These are phyloP conservation scores for Discostella stelligeroides DNA, from an alignment of 108 stramenopile species.

Conservation along the genomic window DNA sequence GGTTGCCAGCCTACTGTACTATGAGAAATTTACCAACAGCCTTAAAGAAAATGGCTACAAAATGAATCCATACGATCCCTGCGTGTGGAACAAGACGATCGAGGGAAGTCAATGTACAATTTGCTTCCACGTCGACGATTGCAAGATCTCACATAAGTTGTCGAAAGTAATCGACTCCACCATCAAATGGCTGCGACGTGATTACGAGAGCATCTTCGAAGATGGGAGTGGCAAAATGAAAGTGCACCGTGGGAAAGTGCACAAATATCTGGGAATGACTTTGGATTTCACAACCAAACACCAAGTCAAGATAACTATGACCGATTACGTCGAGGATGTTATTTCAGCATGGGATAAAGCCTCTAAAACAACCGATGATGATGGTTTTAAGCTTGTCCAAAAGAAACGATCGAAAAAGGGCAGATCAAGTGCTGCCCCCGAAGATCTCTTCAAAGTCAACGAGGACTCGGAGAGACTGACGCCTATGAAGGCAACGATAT, in stretches of 20 bases:
- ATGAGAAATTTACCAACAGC: not conserved
- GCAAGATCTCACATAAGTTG: too few species aligned
- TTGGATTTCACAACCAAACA: constrained; percentile 37
- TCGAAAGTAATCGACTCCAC: too few species aligned
- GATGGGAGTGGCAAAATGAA: constrained; percentile 9
- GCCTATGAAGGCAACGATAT: not conserved
- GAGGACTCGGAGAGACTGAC: constrained; percentile 6
- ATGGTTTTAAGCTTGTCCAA: not conserved
- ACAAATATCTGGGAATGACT: constrained; percentile 56
- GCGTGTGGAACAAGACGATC: constrained; percentile 18
- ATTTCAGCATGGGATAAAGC: constrained; percentile 12
- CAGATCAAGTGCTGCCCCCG: constrained; percentile 1
- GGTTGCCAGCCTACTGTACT: constrained; percentile 1
- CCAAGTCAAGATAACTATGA: constrained; percentile 39
- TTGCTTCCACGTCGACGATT: not conserved
- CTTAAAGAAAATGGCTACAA: constrained; percentile 2
- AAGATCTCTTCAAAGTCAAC: constrained; percentile 11
- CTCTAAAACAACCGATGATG: not conserved
- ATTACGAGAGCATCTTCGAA: constrained; percentile 1
- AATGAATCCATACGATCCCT: constrained; percentile 17
- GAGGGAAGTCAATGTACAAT: constrained; percentile 1
- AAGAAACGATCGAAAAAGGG: not conserved
- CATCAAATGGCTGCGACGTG: not conserved
- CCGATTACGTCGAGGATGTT: constrained; percentile 28
- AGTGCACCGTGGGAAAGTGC: constrained; percentile 36